phyloP scores from a whole-genome alignment of 1,284 basidiomycete genomes.

The Leccinum insolens region DNA sequence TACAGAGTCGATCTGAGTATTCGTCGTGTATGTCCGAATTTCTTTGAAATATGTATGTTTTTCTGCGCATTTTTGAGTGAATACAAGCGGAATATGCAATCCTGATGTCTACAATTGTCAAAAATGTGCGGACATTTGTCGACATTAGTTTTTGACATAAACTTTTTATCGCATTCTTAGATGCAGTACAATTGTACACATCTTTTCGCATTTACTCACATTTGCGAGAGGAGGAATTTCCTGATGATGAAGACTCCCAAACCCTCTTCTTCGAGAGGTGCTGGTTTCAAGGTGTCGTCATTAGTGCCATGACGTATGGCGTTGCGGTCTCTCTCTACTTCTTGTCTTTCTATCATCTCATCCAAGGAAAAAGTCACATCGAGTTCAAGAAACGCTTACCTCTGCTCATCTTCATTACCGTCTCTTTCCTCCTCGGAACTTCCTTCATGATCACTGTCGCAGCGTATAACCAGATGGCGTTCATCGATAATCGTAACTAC shows the following conservation, averaged over 20 bases:
- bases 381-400: slow-evolving; percentile 7
- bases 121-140: too few relatives aligned
- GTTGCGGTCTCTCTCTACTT: slow-evolving; percentile 12
- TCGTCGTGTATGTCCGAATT: too few relatives aligned
- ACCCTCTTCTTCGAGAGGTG: slow-evolving; percentile 7
- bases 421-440: slow-evolving; percentile 29
- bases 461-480: not conserved
- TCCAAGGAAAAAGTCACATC: not conserved
- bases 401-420: slow-evolving; percentile 22
- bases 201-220: too few relatives aligned
- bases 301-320: slow-evolving; percentile 19
- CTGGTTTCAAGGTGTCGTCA: slow-evolving; percentile 22
- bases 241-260: not conserved
- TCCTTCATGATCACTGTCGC: slow-evolving; percentile 24
- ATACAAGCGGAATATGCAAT: too few relatives aligned
- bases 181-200: too few relatives aligned
- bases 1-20: too few relatives aligned
- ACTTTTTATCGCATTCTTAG: too few relatives aligned
- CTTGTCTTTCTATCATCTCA: slow-evolving; percentile 17
- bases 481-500: slow-evolving; percentile 12
- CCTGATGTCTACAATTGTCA: too few relatives aligned
- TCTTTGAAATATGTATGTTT: too few relatives aligned
- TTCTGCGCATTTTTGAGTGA: too few relatives aligned
- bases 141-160: too few relatives aligned
- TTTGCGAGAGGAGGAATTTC: too few relatives aligned